These are phyloP conservation scores for Udeniomyces megalosporus DNA, from an alignment of 768 basidiomycete species.

Conservation along the genomic window DNA sequence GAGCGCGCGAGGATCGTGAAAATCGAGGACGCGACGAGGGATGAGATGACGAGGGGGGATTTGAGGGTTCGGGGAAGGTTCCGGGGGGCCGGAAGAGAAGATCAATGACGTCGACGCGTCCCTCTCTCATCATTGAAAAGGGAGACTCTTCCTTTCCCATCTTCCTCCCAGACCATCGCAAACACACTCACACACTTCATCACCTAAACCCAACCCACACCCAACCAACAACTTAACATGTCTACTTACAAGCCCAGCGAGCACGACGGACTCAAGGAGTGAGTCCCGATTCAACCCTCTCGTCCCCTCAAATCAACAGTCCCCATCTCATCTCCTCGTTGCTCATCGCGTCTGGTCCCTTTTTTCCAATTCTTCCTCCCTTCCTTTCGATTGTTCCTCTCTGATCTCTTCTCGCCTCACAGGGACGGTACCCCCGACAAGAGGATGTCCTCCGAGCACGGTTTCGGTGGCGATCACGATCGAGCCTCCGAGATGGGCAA, in stretches of 20 bases:
- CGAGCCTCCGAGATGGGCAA: constrained; percentile 16
- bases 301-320: not conserved
- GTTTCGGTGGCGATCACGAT: constrained; percentile 20
- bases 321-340: not conserved
- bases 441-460: constrained; percentile 31
- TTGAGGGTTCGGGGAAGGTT: too few species aligned
- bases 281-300: not conserved
- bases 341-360: not conserved
- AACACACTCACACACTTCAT: too few species aligned
- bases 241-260: constrained; percentile 31
- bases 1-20: too few species aligned
- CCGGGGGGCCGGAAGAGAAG: too few species aligned
- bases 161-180: too few species aligned
- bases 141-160: too few species aligned
- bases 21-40: too few species aligned
- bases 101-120: too few species aligned
- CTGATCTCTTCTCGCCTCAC: not conserved
- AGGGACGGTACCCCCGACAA: constrained; percentile 32
- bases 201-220: not conserved
- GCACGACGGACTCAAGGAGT: constrained; percentile 27
- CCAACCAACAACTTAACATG: not conserved
- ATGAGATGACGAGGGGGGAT: too few species aligned
- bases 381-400: not conserved
- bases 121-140: too few species aligned
- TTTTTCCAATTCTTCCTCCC: not conserved